Evolutionary conservation across 108 stramenopile genomes (phyloP).

Genomic region (Heterococcus sp.): DNA sequence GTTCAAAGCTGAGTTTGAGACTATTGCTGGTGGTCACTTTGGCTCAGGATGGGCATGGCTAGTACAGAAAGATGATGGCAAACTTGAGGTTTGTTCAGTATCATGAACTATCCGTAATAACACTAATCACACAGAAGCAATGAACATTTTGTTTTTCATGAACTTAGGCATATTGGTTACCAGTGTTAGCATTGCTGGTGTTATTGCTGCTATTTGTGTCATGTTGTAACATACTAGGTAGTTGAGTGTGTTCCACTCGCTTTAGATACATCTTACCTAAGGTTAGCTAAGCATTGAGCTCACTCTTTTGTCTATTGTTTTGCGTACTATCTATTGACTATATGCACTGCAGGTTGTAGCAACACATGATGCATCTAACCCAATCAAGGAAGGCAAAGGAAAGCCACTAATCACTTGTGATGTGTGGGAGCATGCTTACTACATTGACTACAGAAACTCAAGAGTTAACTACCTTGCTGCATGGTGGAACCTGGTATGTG

Average conservation of each 20-base stretch:
- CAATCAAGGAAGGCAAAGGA: conserved; percentile 33
- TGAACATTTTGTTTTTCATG: too few species aligned
- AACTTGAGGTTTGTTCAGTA: neutral
- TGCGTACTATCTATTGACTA: neutral
- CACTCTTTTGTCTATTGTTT: too few species aligned
- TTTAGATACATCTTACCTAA: too few species aligned
- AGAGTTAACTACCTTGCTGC: conserved; percentile 34
- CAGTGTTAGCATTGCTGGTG: too few species aligned
- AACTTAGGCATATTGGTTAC: too few species aligned
- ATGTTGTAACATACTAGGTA: too few species aligned
- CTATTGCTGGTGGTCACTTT: conserved; percentile 44
- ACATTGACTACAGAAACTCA: conserved; percentile 52
- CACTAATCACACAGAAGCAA: too few species aligned
- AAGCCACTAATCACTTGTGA: conserved; percentile 49
- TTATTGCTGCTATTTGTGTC: too few species aligned
- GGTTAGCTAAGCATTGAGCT: too few species aligned
- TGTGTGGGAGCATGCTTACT: conserved; percentile 57
- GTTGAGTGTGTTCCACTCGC: too few species aligned
- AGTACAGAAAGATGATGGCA: conserved; percentile 32
- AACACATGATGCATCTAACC: conserved; percentile 45
- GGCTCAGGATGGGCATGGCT: conserved; percentile 58
- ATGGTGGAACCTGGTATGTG: conserved; percentile 33
- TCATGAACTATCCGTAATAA: too few species aligned
- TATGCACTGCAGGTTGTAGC: conserved; percentile 10
- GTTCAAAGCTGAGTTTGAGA: conserved; percentile 21